These are phyloP conservation scores for Aureobasidium sp. DNA, from an alignment of 2,329 filamentous ascomycete genomes.

Conservation along the genomic window DNA sequence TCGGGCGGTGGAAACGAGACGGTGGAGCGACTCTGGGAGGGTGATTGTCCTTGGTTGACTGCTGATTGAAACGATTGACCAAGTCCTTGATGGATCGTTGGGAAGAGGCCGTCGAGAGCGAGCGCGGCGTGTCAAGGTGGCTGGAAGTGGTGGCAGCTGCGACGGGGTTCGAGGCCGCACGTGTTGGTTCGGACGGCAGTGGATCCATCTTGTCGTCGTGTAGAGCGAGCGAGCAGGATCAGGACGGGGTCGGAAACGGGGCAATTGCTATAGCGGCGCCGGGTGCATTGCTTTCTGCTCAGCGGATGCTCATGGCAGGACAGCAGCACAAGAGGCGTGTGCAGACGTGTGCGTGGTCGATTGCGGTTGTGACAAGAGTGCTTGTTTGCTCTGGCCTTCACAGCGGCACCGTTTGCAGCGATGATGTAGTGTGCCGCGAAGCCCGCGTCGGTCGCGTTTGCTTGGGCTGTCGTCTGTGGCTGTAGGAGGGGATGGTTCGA, in stretches of 20 bases:
- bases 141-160: not conserved
- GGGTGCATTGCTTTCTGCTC: slow-evolving; percentile 15
- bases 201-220: slow-evolving; percentile 12
- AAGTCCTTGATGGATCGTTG: slow-evolving; percentile 74
- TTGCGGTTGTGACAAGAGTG: not conserved
- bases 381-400: slow-evolving; percentile 7
- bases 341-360: slow-evolving; percentile 8
- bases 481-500: not conserved
- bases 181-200: slow-evolving; percentile 9
- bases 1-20: slow-evolving; percentile 4
- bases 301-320: slow-evolving; percentile 15
- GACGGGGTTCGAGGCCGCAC: slow-evolving; percentile 14
- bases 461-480: not conserved
- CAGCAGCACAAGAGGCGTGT: slow-evolving; percentile 13
- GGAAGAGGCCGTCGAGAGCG: slow-evolving; percentile 29
- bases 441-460: slow-evolving; percentile 1
- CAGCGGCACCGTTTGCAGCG: not conserved
- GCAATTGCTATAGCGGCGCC: slow-evolving; percentile 13
- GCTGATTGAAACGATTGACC: slow-evolving; percentile 68
- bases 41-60: slow-evolving; percentile 12
- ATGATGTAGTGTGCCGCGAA: slow-evolving; percentile 8
- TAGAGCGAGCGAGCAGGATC: not conserved
- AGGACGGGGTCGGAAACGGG: not conserved
- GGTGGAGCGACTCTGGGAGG: not conserved
- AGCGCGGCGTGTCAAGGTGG: slow-evolving; percentile 23